Evolutionary conservation across 192 early-diverging fungal genomes (phyloP).

Genomic region (Umbelopsis isabellina): DNA sequence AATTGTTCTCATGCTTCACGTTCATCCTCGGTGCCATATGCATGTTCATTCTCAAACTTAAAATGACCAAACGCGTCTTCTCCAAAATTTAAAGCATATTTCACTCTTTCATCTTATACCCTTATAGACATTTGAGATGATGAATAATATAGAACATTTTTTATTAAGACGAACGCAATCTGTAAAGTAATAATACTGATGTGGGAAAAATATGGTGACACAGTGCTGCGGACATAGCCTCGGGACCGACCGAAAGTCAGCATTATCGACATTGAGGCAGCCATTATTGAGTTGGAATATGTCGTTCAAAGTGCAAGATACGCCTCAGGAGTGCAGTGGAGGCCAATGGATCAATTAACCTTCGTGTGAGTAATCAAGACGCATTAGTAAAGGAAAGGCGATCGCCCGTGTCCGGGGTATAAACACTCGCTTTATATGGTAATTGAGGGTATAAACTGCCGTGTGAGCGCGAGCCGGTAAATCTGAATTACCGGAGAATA

Average conservation of each 20-base stretch:
- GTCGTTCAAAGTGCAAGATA: no score
- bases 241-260: not conserved
- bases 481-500: no score
- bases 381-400: no score
- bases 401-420: no score
- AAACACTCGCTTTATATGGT: no score
- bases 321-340: not conserved
- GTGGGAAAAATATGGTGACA: not conserved
- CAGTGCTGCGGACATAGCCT: not conserved
- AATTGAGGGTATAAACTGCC: no score
- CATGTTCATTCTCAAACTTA: slow-evolving; percentile 27
- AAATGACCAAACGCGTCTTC: slow-evolving; percentile 28
- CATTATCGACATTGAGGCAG: not conserved
- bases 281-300: no score
- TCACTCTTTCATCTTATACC: not conserved
- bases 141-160: no score
- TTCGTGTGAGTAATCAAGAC: no score
- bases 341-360: not conserved
- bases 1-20: slow-evolving; percentile 35
- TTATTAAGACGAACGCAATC: no score
- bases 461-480: no score
- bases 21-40: slow-evolving; percentile 27
- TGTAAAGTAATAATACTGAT: no score
- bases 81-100: slow-evolving; percentile 17
- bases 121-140: not conserved